Percentiles rank a stretch among this genome's conserved stretches.
These are phyloP conservation scores for Sporothrix phasma DNA, from an alignment of 2,329 filamentous ascomycete species.

Conservation along the genomic window DNA sequence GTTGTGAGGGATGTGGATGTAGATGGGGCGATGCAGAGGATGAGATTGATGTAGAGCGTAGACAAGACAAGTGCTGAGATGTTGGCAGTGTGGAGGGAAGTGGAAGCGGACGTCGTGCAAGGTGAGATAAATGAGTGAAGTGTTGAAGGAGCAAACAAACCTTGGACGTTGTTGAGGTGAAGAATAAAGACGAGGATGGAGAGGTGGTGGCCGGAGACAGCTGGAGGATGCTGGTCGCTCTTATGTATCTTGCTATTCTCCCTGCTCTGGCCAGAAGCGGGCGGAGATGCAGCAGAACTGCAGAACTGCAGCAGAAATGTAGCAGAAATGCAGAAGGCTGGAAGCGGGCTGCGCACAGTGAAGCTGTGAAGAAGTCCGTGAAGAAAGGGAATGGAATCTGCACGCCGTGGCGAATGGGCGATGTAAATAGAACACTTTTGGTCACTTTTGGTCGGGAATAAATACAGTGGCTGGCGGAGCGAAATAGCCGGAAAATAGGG, in stretches of 20 bases:
- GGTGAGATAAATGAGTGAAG: not conserved
- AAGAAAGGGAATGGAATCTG: not conserved
- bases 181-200: not conserved
- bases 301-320: not conserved
- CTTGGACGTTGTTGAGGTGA: not conserved
- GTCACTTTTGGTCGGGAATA: too few relatives aligned
- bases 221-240: not conserved
- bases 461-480: constrained; percentile 7
- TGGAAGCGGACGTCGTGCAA: not conserved
- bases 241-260: not conserved
- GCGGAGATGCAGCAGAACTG: not conserved
- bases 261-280: not conserved
- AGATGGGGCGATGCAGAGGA: not conserved
- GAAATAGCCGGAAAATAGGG: not conserved
- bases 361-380: too few relatives aligned
- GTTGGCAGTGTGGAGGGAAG: not conserved
- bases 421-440: constrained; percentile 6
- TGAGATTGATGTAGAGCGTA: too few relatives aligned
- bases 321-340: too few relatives aligned
- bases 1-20: too few relatives aligned
- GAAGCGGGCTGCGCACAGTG: too few relatives aligned
- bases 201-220: constrained; percentile 1
- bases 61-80: not conserved
- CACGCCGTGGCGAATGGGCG: not conserved
- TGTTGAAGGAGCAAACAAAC: not conserved